Percentiles rank a stretch among this genome's conserved stretches.
Evolutionary conservation across 805 yeast genomes (phyloP).

Genomic region (Saturnispora bothae): DNA sequence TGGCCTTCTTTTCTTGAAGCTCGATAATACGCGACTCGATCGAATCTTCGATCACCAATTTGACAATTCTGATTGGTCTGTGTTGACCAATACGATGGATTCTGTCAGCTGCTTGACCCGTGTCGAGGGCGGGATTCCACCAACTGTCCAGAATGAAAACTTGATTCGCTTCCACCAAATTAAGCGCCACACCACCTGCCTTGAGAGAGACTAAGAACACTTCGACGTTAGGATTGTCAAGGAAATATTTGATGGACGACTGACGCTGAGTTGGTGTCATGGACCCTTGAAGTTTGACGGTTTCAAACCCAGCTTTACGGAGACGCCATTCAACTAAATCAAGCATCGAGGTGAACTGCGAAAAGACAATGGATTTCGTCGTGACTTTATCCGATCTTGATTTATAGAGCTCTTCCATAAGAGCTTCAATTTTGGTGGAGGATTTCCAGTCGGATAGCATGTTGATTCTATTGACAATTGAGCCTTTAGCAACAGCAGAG

Average conservation of each 20-base stretch:
- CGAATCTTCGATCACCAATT: conserved; percentile 92
- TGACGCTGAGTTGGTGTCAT: conserved; percentile 97
- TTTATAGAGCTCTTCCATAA: conserved; percentile 85
- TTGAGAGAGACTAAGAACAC: conserved; percentile 89
- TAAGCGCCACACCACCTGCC: conserved; percentile 98
- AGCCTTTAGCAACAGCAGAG: conserved; percentile 47
- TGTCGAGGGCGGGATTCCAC: conserved; percentile 99
- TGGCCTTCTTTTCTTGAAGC: conserved; percentile 93
- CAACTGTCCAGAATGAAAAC: conserved; percentile 95
- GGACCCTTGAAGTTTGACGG: conserved; percentile 90
- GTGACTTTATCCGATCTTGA: conserved; percentile 80
- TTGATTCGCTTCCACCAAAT: conserved; percentile 93
- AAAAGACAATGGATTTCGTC: conserved; percentile 90
- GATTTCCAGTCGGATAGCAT: conserved; percentile 87
- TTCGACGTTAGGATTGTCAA: conserved; percentile 88
- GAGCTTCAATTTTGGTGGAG: conserved; percentile 92
- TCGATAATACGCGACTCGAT: conserved; percentile 94
- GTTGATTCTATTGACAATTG: conserved; percentile 79
- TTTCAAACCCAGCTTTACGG: conserved; percentile 87
- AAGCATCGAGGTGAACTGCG: conserved; percentile 82
- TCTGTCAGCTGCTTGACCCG: conserved; percentile 92
- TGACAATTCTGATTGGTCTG: conserved; percentile 85
- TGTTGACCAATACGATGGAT: conserved; percentile 96
- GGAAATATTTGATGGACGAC: conserved; percentile 78
- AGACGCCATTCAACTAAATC: conserved; percentile 95